Conservation (phyloP, 139 green algal genomes). For the Picochlorum sp. region DNA sequence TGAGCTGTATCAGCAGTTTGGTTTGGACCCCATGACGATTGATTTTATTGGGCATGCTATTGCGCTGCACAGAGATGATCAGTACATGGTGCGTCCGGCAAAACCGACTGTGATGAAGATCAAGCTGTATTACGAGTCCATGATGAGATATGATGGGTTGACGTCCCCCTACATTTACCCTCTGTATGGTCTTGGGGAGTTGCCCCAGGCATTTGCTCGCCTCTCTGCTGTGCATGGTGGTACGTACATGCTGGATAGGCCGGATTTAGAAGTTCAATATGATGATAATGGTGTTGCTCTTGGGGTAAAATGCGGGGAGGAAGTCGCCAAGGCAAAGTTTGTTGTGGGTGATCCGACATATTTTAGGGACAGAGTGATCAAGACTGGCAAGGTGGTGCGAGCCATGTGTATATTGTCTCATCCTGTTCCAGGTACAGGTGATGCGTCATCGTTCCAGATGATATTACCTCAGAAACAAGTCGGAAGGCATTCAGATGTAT, state of each 20-base stretch:
- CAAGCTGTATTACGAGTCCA: slow-evolving; percentile 94
- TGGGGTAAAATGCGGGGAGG: slow-evolving; percentile 78
- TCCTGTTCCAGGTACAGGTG: slow-evolving; percentile 90
- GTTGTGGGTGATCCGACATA: slow-evolving; percentile 94
- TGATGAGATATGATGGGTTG: slow-evolving; percentile 86
- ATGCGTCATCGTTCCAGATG: slow-evolving; percentile 77
- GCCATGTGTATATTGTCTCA: slow-evolving; percentile 88
- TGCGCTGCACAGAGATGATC: slow-evolving; percentile 70
- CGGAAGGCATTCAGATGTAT: slow-evolving; percentile 84
- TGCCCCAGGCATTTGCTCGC: slow-evolving; percentile 94
- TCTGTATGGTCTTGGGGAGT: slow-evolving; percentile 92
- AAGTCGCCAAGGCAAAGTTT: slow-evolving; percentile 78
- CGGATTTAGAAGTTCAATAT: slow-evolving; percentile 59
- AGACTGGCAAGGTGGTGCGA: slow-evolving; percentile 74
- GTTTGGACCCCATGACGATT: slow-evolving; percentile 68
- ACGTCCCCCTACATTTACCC: slow-evolving; percentile 97
- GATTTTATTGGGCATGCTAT: slow-evolving; percentile 97
- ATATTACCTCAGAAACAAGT: slow-evolving; percentile 98
- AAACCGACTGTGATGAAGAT: slow-evolving; percentile 76
- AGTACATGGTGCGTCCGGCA: slow-evolving; percentile 50
- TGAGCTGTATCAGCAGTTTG: slow-evolving; percentile 82
- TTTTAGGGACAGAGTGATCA: slow-evolving; percentile 50
- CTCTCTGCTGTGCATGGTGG: slow-evolving; percentile 93
- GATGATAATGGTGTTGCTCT: slow-evolving; percentile 38
- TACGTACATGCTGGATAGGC: slow-evolving; percentile 97